phyloP scores from a whole-genome alignment of 179 eudicot species.

The Camellia oleifera region DNA sequence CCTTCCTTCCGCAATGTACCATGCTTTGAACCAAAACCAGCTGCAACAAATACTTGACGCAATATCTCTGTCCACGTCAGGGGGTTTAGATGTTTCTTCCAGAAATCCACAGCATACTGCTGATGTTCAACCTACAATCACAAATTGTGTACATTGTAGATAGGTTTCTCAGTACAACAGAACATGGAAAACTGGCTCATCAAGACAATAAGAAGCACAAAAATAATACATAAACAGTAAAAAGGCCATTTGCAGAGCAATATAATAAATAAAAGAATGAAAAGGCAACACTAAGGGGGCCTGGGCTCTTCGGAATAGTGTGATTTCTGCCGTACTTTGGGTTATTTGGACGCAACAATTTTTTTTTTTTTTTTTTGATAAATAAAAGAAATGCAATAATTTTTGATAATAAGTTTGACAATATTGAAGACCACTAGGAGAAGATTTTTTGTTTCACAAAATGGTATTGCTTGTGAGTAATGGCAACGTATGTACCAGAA shows the following conservation, averaged over 20 bases:
- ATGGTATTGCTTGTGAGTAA: too few species aligned
- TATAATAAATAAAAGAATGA: not conserved
- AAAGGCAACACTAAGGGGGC: not conserved
- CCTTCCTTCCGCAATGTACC: conserved; percentile 35
- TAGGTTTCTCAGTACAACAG: not conserved
- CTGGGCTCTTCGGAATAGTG: too few species aligned
- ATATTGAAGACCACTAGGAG: too few species aligned
- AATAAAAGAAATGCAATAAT: too few species aligned
- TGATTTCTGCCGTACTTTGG: too few species aligned
- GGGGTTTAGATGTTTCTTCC: conserved; percentile 73
- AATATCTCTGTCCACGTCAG: conserved; percentile 90
- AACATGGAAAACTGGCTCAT: not conserved
- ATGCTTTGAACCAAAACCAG: conserved; percentile 80
- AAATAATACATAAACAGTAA: too few species aligned
- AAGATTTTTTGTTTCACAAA: too few species aligned
- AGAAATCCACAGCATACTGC: conserved; percentile 41
- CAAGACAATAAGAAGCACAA: not conserved
- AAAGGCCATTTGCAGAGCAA: not conserved
- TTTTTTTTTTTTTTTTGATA: too few species aligned
- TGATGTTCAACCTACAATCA: conserved; percentile 53
- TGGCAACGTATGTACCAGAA: too few species aligned
- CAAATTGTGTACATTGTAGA: not conserved
- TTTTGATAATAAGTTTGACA: too few species aligned
- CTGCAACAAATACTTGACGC: conserved; percentile 77
- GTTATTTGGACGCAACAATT: too few species aligned